Conservation (phyloP, 73 alveolate species). For the Blepharisma stoltei region DNA sequence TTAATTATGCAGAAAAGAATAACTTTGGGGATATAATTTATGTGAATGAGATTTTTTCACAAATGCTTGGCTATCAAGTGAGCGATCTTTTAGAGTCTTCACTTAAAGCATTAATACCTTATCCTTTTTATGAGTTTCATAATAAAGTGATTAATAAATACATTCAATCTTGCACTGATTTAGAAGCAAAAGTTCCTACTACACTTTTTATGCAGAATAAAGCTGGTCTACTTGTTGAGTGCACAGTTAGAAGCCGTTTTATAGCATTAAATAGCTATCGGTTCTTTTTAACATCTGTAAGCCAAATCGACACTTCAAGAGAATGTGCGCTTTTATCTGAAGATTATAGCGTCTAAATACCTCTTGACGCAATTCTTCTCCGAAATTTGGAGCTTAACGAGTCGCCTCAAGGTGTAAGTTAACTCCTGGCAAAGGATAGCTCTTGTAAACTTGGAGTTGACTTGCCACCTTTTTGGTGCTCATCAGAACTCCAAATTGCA, state of each 20-base stretch:
- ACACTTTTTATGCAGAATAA: neutral
- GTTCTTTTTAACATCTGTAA: no score
- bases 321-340: no score
- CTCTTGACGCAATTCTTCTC: no score
- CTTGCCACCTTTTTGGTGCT: no score
- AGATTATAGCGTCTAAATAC: no score
- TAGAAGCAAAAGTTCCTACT: neutral
- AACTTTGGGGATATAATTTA: neutral
- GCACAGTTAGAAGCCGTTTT: neutral
- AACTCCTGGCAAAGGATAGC: no score
- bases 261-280: neutral
- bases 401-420: no score
- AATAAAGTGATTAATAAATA: neutral
- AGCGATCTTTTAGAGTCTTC: neutral
- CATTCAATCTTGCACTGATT: neutral
- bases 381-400: no score
- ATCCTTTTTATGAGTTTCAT: neutral
- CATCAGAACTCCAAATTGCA: no score
- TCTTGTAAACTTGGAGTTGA: no score
- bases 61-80: neutral
- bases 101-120: neutral
- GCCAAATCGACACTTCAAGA: no score
- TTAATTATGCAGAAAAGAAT: no score
- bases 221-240: neutral
- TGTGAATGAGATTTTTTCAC: slow-evolving; percentile 1